These are phyloP conservation scores for Taxawa tesnikishii DNA, from an alignment of 2,329 filamentous ascomycete genomes.

Conservation along the genomic window DNA sequence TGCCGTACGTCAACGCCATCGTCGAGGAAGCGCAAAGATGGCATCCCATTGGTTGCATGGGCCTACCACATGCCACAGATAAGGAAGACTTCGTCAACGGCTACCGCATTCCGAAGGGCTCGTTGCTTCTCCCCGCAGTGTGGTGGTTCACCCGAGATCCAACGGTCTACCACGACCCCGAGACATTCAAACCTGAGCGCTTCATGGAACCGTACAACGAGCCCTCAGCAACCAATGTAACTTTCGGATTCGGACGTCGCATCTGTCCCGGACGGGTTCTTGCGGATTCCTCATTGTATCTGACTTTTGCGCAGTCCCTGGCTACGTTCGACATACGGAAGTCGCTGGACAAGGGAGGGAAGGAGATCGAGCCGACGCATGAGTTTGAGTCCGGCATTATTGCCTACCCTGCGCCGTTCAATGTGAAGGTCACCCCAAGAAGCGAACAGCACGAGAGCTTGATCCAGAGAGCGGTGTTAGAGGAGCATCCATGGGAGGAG, in stretches of 20 bases:
- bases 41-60: slow-evolving; percentile 19
- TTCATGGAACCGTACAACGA: slow-evolving; percentile 21
- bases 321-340: slow-evolving; percentile 27
- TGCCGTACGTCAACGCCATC: slow-evolving; percentile 18
- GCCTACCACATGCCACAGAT: slow-evolving; percentile 17
- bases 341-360: slow-evolving; percentile 4
- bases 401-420: slow-evolving; percentile 9
- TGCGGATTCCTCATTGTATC: slow-evolving; percentile 28
- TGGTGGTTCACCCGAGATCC: slow-evolving; percentile 28
- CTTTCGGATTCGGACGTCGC: slow-evolving; percentile 12
- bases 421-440: slow-evolving; percentile 6
- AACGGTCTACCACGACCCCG: slow-evolving; percentile 10
- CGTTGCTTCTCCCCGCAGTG: slow-evolving; percentile 22
- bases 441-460: slow-evolving; percentile 3
- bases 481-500: slow-evolving; percentile 6
- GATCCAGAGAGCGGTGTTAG: slow-evolving; percentile 7
- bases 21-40: slow-evolving; percentile 23
- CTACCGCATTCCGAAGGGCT: slow-evolving; percentile 28
- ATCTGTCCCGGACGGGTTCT: slow-evolving; percentile 11
- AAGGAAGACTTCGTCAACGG: slow-evolving; percentile 24
- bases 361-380: slow-evolving; percentile 5
- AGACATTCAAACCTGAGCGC: slow-evolving; percentile 31
- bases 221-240: slow-evolving; percentile 8
- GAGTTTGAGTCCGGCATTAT: slow-evolving; percentile 9
- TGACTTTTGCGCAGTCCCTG: slow-evolving; percentile 31